These are phyloP conservation scores for Xylariales sp. DNA, from an alignment of 2,329 filamentous ascomycete species.

Conservation along the genomic window DNA sequence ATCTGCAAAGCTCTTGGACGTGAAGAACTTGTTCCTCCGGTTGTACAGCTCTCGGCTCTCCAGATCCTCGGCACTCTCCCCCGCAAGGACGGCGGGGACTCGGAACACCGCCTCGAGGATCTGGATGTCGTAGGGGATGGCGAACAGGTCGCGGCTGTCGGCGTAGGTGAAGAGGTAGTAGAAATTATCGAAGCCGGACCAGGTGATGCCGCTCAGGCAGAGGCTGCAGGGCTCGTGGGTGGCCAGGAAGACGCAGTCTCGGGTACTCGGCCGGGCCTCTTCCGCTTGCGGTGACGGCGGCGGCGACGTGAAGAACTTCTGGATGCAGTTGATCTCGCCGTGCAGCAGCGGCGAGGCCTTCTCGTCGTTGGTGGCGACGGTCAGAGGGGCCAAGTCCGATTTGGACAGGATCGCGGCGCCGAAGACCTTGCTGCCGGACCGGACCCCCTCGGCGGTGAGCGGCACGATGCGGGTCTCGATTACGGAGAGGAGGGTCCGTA, in stretches of 20 bases:
- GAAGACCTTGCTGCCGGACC: conserved; percentile 51
- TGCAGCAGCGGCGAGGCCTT: conserved; percentile 49
- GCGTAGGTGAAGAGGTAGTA: conserved; percentile 58
- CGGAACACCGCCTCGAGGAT: conserved; percentile 53
- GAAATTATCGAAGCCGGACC: conserved; percentile 52
- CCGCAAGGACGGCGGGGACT: conserved; percentile 32
- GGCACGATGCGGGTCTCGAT: conserved; percentile 46
- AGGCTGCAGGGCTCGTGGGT: conserved; percentile 57
- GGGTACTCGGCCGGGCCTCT: conserved; percentile 35
- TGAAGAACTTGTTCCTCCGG: conserved; percentile 52
- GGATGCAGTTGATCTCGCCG: conserved; percentile 58
- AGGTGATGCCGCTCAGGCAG: conserved; percentile 53
- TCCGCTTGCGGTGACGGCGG: conserved; percentile 23
- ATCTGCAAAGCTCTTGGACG: conserved; percentile 35
- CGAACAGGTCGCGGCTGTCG: conserved; percentile 51
- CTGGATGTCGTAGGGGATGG: conserved; percentile 53
- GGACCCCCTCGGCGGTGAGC: conserved; percentile 43
- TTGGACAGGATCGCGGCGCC: conserved; percentile 50
- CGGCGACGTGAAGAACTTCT: conserved; percentile 44
- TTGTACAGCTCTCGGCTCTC: conserved; percentile 45
- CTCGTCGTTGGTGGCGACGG: conserved; percentile 53
- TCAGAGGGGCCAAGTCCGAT: conserved; percentile 34
- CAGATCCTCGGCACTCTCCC: conserved; percentile 32
- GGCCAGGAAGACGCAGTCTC: conserved; percentile 52
- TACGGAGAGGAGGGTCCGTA: conserved; percentile 34